These are phyloP conservation scores for Rickenella mellea DNA, from an alignment of 768 basidiomycete genomes.

Conservation along the genomic window DNA sequence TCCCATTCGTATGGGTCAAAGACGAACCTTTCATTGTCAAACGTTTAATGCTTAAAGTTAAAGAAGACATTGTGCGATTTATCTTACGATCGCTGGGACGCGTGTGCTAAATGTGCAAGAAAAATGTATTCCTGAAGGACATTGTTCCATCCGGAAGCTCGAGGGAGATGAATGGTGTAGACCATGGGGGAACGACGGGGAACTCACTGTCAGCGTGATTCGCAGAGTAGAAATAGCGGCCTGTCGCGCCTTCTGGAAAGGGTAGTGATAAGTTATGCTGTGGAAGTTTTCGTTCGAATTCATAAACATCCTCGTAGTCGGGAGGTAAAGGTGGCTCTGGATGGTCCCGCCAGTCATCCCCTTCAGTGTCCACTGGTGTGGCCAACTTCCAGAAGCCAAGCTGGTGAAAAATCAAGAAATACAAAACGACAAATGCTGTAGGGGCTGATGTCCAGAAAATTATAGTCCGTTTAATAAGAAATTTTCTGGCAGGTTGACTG, in stretches of 20 bases:
- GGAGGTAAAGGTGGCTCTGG: slow-evolving; percentile 23
- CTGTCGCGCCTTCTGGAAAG: slow-evolving; percentile 28
- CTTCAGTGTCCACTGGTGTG: too few relatives aligned
- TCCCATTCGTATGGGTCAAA: slow-evolving; percentile 9
- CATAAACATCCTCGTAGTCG: slow-evolving; percentile 32
- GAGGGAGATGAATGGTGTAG: background rate
- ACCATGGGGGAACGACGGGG: too few relatives aligned
- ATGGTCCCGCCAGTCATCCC: background rate
- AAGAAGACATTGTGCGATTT: slow-evolving; percentile 4
- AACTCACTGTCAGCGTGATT: slow-evolving; percentile 36
- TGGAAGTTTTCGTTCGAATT: slow-evolving; percentile 33
- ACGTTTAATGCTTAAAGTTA: background rate
- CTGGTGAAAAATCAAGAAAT: too few relatives aligned
- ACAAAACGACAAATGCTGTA: too few relatives aligned
- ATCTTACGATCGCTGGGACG: slow-evolving; percentile 39
- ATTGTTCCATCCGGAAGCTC: slow-evolving; percentile 55
- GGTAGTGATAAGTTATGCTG: slow-evolving; percentile 33
- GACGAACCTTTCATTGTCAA: slow-evolving; percentile 37
- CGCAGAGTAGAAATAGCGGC: slow-evolving; percentile 37
- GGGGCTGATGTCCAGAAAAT: too few relatives aligned
- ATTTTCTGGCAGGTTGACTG: too few relatives aligned
- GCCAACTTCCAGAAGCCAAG: too few relatives aligned
- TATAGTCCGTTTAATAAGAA: too few relatives aligned
- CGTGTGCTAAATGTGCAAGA: slow-evolving; percentile 38
- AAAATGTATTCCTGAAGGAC: slow-evolving; percentile 48